Conservation (phyloP, 148 eudicot genomes). For the Camellia sinensis region DNA sequence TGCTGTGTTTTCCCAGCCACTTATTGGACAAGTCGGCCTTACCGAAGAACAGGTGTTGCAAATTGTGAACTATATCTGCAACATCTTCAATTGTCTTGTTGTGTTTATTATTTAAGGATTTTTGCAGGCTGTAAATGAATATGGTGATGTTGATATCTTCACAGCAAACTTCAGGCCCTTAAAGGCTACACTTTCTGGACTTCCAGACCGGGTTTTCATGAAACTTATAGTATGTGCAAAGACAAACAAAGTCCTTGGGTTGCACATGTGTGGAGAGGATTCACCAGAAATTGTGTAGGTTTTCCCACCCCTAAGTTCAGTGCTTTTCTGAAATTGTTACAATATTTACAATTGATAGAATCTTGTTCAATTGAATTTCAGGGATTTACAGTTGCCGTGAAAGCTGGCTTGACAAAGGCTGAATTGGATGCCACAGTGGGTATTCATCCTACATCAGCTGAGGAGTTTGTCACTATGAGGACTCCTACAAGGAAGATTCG, state of each 20-base stretch:
- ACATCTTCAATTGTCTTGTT: background rate
- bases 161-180: constrained; percentile 91
- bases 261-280: constrained; percentile 96
- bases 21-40: constrained; percentile 88
- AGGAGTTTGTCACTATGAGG: constrained; percentile 97
- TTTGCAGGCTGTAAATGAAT: constrained; percentile 70
- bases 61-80: constrained; percentile 6
- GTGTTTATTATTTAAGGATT: constrained; percentile 14
- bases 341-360: background rate
- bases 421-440: constrained; percentile 90
- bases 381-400: constrained; percentile 96
- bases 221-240: constrained; percentile 85
- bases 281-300: constrained; percentile 94
- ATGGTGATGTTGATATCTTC: constrained; percentile 81
- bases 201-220: constrained; percentile 91
- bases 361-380: constrained; percentile 20
- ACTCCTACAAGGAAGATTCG: constrained; percentile 79
- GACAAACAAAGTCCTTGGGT: constrained; percentile 72
- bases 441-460: constrained; percentile 93
- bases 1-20: constrained; percentile 99
- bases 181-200: constrained; percentile 94
- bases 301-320: background rate
- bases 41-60: constrained; percentile 82
- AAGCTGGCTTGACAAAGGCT: constrained; percentile 94
- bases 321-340: background rate